These are phyloP conservation scores for Penicillium sp. DNA, from an alignment of 2,329 filamentous ascomycete genomes.

Conservation along the genomic window DNA sequence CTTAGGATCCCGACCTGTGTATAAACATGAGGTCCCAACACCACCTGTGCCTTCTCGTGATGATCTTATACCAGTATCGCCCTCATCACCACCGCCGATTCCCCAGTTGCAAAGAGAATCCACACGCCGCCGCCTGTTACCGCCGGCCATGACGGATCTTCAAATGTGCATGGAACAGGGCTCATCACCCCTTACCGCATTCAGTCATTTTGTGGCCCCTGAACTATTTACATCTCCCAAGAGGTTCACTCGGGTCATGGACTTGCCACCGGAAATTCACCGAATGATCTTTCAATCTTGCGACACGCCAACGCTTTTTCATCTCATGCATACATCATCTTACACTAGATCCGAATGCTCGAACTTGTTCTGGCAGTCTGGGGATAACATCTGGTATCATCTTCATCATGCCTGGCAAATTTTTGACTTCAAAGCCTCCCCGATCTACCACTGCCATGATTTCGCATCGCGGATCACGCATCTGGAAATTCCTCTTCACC, in stretches of 20 bases:
- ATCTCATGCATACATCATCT: not conserved
- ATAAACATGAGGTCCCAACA: not conserved
- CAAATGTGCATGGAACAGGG: not conserved
- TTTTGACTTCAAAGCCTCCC: not conserved
- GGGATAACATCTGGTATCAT: not conserved
- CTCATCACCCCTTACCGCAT: not conserved
- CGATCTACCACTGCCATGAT: not conserved
- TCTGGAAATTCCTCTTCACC: not conserved
- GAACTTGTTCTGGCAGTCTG: not conserved
- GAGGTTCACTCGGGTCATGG: not conserved
- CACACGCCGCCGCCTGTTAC: slow-evolving; percentile 1
- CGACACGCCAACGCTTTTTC: slow-evolving; percentile 4
- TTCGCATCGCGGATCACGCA: not conserved
- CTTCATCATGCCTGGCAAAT: not conserved
- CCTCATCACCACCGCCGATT: not conserved
- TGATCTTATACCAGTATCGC: not conserved
- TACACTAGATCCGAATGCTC: slow-evolving; percentile 1
- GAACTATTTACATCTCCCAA: not conserved
- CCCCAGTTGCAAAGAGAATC: not conserved
- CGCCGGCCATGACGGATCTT: slow-evolving; percentile 1
- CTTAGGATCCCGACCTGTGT: not conserved
- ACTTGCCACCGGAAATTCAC: slow-evolving; percentile 2
- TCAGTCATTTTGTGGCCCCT: not conserved
- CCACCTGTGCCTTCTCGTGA: not conserved
- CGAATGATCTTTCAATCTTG: not conserved